Conservation (phyloP, 495 filamentous ascomycete species). For the Podospora appendiculata region DNA sequence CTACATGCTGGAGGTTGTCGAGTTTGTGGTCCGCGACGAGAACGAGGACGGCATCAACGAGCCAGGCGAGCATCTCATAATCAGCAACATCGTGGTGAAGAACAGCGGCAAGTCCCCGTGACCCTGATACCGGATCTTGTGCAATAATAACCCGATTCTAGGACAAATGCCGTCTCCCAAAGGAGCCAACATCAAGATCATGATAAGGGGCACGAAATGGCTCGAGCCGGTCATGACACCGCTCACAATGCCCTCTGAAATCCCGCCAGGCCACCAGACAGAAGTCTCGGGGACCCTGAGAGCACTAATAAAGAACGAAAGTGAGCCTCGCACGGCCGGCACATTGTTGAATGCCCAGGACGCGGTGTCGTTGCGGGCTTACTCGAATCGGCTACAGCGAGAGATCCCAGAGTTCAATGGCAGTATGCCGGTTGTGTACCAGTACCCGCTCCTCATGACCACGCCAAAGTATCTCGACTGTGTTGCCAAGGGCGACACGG, state of each 20-base stretch:
- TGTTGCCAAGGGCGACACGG: constrained; percentile 14
- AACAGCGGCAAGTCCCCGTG: constrained; percentile 24
- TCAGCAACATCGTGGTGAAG: constrained; percentile 31
- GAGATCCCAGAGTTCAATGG: constrained; percentile 16
- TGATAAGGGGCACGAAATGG: constrained; percentile 14
- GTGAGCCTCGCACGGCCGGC: constrained; percentile 1
- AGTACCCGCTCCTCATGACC: constrained; percentile 15
- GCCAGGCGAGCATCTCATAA: constrained; percentile 34
- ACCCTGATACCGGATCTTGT: too few species aligned
- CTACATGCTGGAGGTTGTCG: constrained; percentile 27
- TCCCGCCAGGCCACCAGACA: constrained; percentile 13
- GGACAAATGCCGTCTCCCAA: constrained; percentile 15
- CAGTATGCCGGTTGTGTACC: constrained; percentile 3
- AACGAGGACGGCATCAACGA: constrained; percentile 40
- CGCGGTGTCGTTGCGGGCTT: constrained; percentile 12
- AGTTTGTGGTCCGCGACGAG: constrained; percentile 36
- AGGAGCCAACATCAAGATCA: not conserved
- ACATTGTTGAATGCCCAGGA: constrained; percentile 10
- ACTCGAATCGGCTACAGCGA: constrained; percentile 11
- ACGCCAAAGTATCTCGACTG: constrained; percentile 19
- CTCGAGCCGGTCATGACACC: constrained; percentile 12
- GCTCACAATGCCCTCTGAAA: constrained; percentile 11
- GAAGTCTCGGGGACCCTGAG: constrained; percentile 11
- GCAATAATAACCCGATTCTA: not conserved
- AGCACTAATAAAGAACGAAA: constrained; percentile 18